Evolutionary conservation across 2,329 filamentous ascomycete genomes (phyloP), one percentile per base, ranked within the genome.

Genomic region (Curvularia spicifera): DNA sequence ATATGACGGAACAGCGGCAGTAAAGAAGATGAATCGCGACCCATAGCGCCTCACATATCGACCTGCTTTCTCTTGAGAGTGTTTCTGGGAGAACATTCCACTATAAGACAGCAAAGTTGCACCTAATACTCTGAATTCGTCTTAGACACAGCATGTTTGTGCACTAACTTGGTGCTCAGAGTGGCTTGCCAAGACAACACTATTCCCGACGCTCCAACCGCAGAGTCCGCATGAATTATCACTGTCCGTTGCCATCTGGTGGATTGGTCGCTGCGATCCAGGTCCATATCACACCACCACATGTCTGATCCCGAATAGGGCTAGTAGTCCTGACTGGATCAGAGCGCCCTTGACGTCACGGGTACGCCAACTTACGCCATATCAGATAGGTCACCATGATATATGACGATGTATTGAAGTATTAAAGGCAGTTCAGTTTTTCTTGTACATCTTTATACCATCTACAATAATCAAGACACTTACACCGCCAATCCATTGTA

Each of bases 361-460:
- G 60, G 61, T 60, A 66, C 62, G 64, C 60, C 63, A 58, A 47
- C 51, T 31, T 47, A 59, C 52, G 47, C 47, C 47, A 50, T 50
- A 50, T 50, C 33, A 31, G 13, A 50, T 57, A 59, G 49, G 60
- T 60, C 51, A 40, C 26, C 13, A 47, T 52, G 52, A 39, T n/a
- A 47, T 42, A 47, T 6, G 15, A 35, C 5, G 31, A 44, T 57
- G 57, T 53, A 52, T 53, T 33, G 20, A 44, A 46, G 33, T 53
- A 54, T 56, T 39, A 29, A 44, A 46, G 33, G 20, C 9, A 50
- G 44, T 20, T 45, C 50, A 40, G 55, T 37, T 26, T 44, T 18
- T 26, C 26, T 31, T 13, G 0, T 12, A 26, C 18, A 26, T 28
- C 24, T 24, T 20, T 24, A 49, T 24, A 54, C 15, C 43, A 49